Evolutionary conservation across 2,329 filamentous ascomycete species (phyloP).

Genomic region (Aspergillus sp.): DNA sequence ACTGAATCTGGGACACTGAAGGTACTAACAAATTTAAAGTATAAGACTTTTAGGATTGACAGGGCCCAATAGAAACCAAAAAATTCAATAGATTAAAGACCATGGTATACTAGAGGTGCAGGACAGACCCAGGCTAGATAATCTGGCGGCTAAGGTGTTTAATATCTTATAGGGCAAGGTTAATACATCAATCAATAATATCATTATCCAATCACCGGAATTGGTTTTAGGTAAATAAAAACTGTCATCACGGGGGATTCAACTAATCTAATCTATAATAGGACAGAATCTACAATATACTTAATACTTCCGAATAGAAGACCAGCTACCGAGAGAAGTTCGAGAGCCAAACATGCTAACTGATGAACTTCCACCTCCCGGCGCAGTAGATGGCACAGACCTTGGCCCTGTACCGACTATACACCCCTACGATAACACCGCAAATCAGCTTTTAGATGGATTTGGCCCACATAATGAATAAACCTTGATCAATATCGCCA

Average conservation of each 20-base stretch:
- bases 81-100: not conserved
- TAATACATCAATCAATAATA: not conserved
- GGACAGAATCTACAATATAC: not conserved
- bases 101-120: slow-evolving; percentile 2
- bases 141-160: slow-evolving; percentile 1
- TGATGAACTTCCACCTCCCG: not conserved
- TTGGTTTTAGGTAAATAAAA: not conserved
- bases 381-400: not conserved
- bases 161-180: slow-evolving; percentile 1
- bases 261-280: not conserved
- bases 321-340: not conserved
- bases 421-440: not conserved
- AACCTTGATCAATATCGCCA: not conserved
- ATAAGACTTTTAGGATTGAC: not conserved
- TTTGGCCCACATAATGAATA: not conserved
- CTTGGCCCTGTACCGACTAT: not conserved
- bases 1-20: not conserved
- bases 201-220: slow-evolving; percentile 2
- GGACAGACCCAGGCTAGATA: not conserved
- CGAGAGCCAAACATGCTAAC: not conserved
- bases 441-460: not conserved
- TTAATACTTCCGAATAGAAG: not conserved
- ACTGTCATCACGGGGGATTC: not conserved
- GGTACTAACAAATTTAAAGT: not conserved
- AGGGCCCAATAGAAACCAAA: not conserved